A percentile compares a stretch with the other conserved stretches of the same genome.
Conservation (phyloP, 139 green algal genomes). For the Raphidocelis subcapitata region DNA sequence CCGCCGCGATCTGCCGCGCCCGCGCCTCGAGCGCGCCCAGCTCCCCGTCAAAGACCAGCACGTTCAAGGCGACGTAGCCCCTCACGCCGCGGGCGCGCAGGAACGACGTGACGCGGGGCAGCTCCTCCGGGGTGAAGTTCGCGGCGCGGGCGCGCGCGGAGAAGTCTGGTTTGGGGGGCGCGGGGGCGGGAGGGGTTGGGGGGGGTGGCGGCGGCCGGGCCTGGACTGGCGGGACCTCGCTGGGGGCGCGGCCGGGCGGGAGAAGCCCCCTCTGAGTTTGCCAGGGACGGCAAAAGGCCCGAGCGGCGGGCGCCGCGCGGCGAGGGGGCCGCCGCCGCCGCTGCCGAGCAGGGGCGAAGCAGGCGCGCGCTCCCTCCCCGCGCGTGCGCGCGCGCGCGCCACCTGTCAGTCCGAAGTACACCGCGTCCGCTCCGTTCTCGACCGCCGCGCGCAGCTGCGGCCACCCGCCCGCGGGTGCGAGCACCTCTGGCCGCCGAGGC, state of each 20-base stretch:
- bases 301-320: no score
- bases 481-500: constrained; percentile 68
- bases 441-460: constrained; percentile 76
- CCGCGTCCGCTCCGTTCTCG: constrained; percentile 79
- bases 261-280: no score
- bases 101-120: constrained; percentile 74
- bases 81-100: constrained; percentile 63
- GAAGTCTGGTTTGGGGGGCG: no score
- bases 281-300: no score
- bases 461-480: constrained; percentile 79
- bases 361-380: constrained; percentile 3
- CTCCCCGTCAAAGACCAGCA: constrained; percentile 84
- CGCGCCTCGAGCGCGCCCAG: constrained; percentile 51
- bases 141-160: constrained; percentile 61
- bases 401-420: constrained; percentile 77
- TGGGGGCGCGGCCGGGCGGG: no score
- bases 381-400: constrained; percentile 41
- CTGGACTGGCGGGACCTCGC: no score
- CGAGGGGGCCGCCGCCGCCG: no score
- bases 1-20: constrained; percentile 46
- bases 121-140: constrained; percentile 77
- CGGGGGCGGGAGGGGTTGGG: no score
- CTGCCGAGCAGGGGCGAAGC: no score
- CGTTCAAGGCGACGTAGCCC: constrained; percentile 79
- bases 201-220: no score